Evolutionary conservation across 2,329 filamentous ascomycete species (phyloP).

Genomic region (Celoporthe dispersa): DNA sequence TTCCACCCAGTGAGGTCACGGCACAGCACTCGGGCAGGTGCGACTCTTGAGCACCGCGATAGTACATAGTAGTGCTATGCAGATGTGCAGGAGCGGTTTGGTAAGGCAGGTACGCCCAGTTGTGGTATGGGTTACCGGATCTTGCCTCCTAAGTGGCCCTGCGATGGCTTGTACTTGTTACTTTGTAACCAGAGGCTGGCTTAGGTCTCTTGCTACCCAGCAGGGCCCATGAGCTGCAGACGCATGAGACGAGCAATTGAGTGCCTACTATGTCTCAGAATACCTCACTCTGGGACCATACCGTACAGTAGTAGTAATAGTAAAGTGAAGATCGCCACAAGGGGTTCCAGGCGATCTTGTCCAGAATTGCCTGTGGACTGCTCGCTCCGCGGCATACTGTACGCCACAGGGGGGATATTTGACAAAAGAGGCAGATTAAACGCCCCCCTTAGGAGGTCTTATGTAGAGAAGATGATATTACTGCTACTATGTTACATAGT

Average conservation of each 20-base stretch:
- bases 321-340: neutral
- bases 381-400: neutral
- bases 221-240: neutral
- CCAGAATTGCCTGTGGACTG: neutral
- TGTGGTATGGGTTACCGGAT: neutral
- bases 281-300: neutral
- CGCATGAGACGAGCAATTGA: neutral
- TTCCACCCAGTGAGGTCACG: neutral
- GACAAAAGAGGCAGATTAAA: neutral
- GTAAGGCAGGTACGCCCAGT: neutral
- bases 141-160: neutral
- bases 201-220: neutral
- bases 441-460: neutral
- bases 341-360: neutral
- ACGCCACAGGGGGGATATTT: neutral
- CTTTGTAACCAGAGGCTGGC: neutral
- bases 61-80: neutral
- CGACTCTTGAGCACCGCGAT: neutral
- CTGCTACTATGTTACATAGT: neutral
- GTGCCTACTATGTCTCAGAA: neutral
- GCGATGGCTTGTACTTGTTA: neutral
- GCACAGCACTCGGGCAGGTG: neutral
- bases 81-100: neutral
- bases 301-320: neutral
- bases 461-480: neutral